Evolutionary conservation across 331 rosid species (phyloP), one percentile per base, ranked within the genome.

Genomic region (Stylosanthes scabra): DNA sequence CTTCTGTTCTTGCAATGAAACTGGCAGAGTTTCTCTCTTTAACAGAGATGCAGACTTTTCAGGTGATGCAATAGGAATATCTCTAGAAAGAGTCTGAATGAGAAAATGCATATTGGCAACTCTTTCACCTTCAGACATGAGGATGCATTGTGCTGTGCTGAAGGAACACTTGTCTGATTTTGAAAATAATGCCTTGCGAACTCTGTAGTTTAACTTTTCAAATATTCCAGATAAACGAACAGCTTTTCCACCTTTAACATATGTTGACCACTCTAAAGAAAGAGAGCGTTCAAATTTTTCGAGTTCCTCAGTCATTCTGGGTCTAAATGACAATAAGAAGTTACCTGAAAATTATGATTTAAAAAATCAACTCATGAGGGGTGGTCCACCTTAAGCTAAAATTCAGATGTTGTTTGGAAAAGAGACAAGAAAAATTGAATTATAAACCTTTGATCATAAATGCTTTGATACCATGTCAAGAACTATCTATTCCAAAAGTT

Each of bases 161-260:
- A 94, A 91, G 88, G 93, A 85, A 74, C 82, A 91, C 68, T 83
- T 87, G 20, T 40, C 83, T 27, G 91, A 75, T 74, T 85, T 84
- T 74, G 16, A 84, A 83, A 66, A 82, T 67, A 94, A 86, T 51
- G 91, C 95, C 87, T 81, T 84, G 70, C 90, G 92, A 76, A 94
- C 91, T 85, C 74, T 91, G 88, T 89, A 89, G 86, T 86, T 86
- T 71, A 94, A 81, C 78, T 92, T 88, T 73, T 91, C 90, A 75
- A 94, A 84, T 81, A 91, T 61, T 77, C 99, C 99, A 83, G 96
- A 88, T 63, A 94, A 86, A 74, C 62, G 82, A 59, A 89, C 93
- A 66, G 96, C 96, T 84, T 94, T 94, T 72, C 93, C 96, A 76
- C 99, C 99, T 85, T 84, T 84, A 83, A 94, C 77, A 74, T 82